These are phyloP conservation scores for Inonotus hispidus DNA, from an alignment of 1,284 basidiomycete genomes.

Conservation along the genomic window DNA sequence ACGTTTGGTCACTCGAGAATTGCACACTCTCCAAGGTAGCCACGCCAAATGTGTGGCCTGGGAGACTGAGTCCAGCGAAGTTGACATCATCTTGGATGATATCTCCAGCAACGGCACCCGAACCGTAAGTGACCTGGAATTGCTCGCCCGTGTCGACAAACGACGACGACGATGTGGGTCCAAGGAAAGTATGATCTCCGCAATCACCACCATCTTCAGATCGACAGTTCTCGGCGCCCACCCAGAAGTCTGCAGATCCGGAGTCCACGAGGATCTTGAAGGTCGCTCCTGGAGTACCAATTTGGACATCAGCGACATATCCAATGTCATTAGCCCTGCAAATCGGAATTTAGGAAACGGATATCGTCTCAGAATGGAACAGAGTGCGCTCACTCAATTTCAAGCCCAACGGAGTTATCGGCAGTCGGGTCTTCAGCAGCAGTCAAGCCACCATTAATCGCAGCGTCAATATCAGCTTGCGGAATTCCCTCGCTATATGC, in stretches of 20 bases:
- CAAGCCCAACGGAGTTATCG: constrained; percentile 61
- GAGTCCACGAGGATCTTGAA: constrained; percentile 82
- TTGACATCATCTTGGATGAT: constrained; percentile 64
- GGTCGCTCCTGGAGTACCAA: constrained; percentile 70
- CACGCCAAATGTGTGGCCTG: constrained; percentile 68
- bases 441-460: constrained; percentile 39
- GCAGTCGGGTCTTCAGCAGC: constrained; percentile 46
- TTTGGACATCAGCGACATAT: constrained; percentile 68
- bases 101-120: constrained; percentile 63
- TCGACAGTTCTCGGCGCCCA: constrained; percentile 53
- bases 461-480: constrained; percentile 34
- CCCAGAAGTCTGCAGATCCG: constrained; percentile 84
- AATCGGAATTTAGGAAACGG: constrained; percentile 22
- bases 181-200: constrained; percentile 68
- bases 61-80: constrained; percentile 62
- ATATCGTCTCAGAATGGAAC: constrained; percentile 27
- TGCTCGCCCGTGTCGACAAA: constrained; percentile 51
- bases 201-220: constrained; percentile 44
- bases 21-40: constrained; percentile 58
- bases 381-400: constrained; percentile 50
- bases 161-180: constrained; percentile 55
- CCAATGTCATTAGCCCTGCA: constrained; percentile 42
- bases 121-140: constrained; percentile 75
- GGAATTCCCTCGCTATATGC: constrained; percentile 29
- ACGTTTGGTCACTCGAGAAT: constrained; percentile 47